These are phyloP conservation scores for Teratosphaeria gauchensis DNA, from an alignment of 2,329 filamentous ascomycete species.

Conservation along the genomic window DNA sequence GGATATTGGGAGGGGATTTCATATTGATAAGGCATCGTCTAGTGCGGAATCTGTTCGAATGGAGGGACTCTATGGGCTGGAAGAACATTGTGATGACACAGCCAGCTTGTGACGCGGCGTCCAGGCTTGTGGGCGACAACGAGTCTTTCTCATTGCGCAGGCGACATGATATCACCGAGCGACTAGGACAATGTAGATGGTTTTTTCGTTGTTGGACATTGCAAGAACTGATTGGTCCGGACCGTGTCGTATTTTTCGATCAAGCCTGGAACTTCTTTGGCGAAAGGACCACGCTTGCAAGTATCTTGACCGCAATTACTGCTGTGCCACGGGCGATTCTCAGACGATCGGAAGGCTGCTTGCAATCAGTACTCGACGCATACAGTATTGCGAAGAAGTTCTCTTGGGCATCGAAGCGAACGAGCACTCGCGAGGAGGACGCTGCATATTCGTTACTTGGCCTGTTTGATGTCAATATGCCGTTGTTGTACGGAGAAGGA, in stretches of 20 bases:
- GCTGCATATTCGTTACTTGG: constrained; percentile 37
- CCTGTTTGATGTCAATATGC: constrained; percentile 36
- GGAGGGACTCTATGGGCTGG: too few relatives aligned
- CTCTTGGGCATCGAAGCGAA: constrained; percentile 9
- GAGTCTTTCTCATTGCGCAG: background rate
- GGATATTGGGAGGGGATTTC: background rate
- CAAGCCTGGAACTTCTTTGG: background rate
- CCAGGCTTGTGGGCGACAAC: background rate
- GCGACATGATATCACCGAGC: background rate
- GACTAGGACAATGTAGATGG: background rate
- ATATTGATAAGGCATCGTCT: too few relatives aligned
- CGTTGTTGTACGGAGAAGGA: constrained; percentile 33
- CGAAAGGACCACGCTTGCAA: background rate
- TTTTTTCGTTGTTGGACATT: background rate
- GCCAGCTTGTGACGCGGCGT: background rate
- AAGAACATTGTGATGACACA: background rate
- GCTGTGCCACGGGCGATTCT: background rate
- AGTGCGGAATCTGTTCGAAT: too few relatives aligned
- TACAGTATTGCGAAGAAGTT: background rate
- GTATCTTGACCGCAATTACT: background rate
- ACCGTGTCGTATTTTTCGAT: background rate
- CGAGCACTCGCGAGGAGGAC: constrained; percentile 27
- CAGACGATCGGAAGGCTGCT: background rate
- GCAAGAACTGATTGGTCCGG: background rate
- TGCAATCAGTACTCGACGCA: background rate